A percentile compares a stretch with the other conserved stretches of the same genome.
These are phyloP conservation scores for Hawksworthiomyces lignivorus DNA, from an alignment of 2,329 filamentous ascomycete species.

Conservation along the genomic window DNA sequence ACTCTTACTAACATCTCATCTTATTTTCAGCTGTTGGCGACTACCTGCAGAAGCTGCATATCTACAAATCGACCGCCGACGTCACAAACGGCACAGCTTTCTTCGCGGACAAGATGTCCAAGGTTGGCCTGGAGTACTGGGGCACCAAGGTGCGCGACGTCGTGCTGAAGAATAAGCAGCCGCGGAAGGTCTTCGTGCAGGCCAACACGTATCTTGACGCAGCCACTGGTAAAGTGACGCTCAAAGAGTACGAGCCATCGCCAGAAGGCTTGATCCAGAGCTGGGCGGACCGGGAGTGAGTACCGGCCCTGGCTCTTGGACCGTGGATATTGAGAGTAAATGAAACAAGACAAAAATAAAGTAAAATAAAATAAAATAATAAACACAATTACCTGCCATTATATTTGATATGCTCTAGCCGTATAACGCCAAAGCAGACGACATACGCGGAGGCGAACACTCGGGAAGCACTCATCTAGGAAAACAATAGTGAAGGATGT, in stretches of 20 bases:
- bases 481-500: too few species aligned
- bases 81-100: constrained; percentile 67
- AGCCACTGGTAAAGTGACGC: constrained; percentile 58
- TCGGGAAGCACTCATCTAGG: too few species aligned
- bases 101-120: constrained; percentile 70
- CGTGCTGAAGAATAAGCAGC: constrained; percentile 69
- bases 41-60: constrained; percentile 84
- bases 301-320: too few species aligned
- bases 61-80: constrained; percentile 89
- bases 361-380: neutral
- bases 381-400: too few species aligned
- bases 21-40: constrained; percentile 58
- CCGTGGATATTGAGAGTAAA: neutral
- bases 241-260: constrained; percentile 82
- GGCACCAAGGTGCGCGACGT: constrained; percentile 69
- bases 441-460: too few species aligned
- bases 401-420: too few species aligned
- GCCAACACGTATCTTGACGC: constrained; percentile 74
- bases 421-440: too few species aligned
- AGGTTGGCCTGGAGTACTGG: constrained; percentile 76
- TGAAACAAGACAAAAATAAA: neutral
- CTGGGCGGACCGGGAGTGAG: constrained; percentile 55
- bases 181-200: constrained; percentile 88
- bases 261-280: constrained; percentile 77
- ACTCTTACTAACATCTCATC: neutral